Conservation (phyloP, 2,329 filamentous ascomycete genomes). For the Didymella exigua region DNA sequence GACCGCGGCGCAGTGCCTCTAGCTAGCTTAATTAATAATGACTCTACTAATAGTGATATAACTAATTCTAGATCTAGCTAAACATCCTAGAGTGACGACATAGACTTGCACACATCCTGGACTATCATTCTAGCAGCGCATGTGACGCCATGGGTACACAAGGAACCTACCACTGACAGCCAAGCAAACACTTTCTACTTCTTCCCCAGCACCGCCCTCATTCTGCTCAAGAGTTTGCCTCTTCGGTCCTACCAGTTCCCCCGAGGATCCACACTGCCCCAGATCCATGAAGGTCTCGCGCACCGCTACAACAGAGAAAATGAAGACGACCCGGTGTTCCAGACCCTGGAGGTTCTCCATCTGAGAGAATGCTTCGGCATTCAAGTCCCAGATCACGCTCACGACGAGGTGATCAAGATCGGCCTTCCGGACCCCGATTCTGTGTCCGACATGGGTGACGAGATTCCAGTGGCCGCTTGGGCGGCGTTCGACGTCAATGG, state of each 20-base stretch:
- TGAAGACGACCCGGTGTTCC: not conserved
- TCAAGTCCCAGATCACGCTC: not conserved
- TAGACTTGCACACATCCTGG: not conserved
- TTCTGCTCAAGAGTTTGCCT: not conserved
- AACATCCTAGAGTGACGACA: not conserved
- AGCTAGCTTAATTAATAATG: not conserved
- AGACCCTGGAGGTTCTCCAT: not conserved
- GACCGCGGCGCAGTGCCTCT: not conserved
- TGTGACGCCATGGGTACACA: not conserved
- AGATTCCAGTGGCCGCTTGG: not conserved
- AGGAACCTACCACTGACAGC: not conserved
- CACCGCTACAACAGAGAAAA: not conserved
- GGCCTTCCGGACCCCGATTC: not conserved
- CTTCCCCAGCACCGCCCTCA: not conserved
- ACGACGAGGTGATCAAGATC: not conserved
- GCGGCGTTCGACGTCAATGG: not conserved
- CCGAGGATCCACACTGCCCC: not conserved
- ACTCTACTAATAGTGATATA: not conserved
- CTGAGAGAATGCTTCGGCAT: not conserved
- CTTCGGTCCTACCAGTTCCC: not conserved
- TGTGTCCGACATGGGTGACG: not conserved
- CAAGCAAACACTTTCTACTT: not conserved
- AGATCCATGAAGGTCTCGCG: not conserved
- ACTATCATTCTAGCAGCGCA: not conserved
- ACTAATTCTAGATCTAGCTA: not conserved